Base-by-base conservation (phyloP, 306 rosid genomes). In the Alnus glutinosa region DNA sequence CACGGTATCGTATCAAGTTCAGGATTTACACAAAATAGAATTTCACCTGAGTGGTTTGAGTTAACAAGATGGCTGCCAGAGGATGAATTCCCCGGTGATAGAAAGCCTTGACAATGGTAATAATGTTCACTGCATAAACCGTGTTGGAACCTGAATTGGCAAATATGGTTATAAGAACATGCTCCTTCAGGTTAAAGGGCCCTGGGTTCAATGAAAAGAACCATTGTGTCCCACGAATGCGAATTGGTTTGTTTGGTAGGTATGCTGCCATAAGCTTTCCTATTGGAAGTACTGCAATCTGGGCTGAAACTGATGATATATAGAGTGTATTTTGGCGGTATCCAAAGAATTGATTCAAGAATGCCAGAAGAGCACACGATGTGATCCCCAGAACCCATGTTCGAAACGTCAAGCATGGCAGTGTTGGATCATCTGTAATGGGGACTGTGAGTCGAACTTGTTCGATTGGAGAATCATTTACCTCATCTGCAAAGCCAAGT, bases 241-340 rank as follows among this genome's bases (percentile, higher is more conserved):
- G 47, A 5, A 88, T 4, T 0, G 4, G 0, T 5, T 14, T 84
- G 0, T 66, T 70, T 9, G 96, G 97, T 5, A 95, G 85, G 0
- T 89, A 82, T 44, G 91, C 90, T 36, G 92, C 98, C 98, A 95
- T 91, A n/a, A 95, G 36, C 78, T 85, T 91, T 6, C 98, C 98
- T 0, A 89, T 15, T 18, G 98, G 98, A 1, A 95, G 90, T 1
- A 86, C 83, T 28, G 88, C 63, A 73, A 94, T 94, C 44, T 94
- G 98, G 0, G 93, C 95, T 1, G 98, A 85, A 1, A 94, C 89
- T 0, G 97, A 83, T 0, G 93, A 81, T 32, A 92, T 14, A 1
- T 1, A 76, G 0, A 94, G 77, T 78, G 82, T 91, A 59, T 86
- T 95, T 32, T 73, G 76, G 37, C 98, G 90, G 83, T 79, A 95